phyloP scores from a whole-genome alignment of 2,329 filamentous ascomycete species.

The Cadophora malorum region DNA sequence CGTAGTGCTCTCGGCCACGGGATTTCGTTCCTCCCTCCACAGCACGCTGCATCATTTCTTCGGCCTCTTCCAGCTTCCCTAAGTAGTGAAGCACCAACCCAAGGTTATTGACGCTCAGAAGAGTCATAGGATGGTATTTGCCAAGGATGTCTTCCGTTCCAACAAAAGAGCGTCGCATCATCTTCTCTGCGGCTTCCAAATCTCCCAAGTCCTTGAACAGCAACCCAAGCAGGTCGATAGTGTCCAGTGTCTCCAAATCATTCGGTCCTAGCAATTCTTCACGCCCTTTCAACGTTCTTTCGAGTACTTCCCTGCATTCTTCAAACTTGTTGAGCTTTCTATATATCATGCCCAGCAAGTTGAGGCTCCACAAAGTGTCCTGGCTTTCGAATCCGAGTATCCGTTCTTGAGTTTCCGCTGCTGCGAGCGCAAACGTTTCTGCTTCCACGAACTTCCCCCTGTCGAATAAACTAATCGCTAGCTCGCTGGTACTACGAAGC shows the following conservation, averaged over 20 bases:
- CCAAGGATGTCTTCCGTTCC: slow-evolving; percentile 27
- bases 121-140: slow-evolving; percentile 28
- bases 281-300: not conserved
- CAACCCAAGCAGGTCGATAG: slow-evolving; percentile 1
- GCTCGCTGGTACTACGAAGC: not conserved
- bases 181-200: slow-evolving; percentile 8
- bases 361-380: slow-evolving; percentile 13
- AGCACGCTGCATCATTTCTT: slow-evolving; percentile 1
- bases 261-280: slow-evolving; percentile 7
- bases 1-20: slow-evolving; percentile 9
- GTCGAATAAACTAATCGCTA: slow-evolving; percentile 10
- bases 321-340: not conserved
- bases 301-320: not conserved
- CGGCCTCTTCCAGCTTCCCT: slow-evolving; percentile 8
- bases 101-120: slow-evolving; percentile 17
- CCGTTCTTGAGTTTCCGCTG: not conserved
- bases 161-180: slow-evolving; percentile 12
- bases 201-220: slow-evolving; percentile 6
- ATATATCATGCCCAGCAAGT: not conserved
- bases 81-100: slow-evolving; percentile 9
- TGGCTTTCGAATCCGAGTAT: slow-evolving; percentile 17
- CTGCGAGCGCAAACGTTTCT: slow-evolving; percentile 12
- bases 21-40: not conserved
- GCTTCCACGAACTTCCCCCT: slow-evolving; percentile 20
- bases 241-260: slow-evolving; percentile 1